Percentiles rank a stretch among this genome's conserved stretches.
Evolutionary conservation across 2,329 filamentous ascomycete species (phyloP).

Genomic region (Alternaria triticimaculans): DNA sequence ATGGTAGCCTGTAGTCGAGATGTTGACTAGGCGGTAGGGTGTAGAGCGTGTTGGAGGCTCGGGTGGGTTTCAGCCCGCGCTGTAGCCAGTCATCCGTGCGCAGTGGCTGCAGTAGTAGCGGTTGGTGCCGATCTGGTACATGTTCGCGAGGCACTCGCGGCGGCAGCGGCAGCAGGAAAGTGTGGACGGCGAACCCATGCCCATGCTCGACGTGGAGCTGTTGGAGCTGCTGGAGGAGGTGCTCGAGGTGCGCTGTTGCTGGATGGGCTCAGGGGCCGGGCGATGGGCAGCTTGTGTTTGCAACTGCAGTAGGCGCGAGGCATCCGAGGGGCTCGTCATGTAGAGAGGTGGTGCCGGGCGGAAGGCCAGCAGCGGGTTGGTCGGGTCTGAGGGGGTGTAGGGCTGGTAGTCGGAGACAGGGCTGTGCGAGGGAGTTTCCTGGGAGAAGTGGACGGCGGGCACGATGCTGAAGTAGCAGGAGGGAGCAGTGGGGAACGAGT

Average conservation of each 20-base stretch:
- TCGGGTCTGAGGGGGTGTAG: constrained; percentile 37
- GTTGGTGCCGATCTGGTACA: constrained; percentile 49
- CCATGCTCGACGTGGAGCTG: constrained; percentile 19
- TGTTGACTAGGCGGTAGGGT: background rate
- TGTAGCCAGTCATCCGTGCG: constrained; percentile 49
- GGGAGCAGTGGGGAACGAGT: constrained; percentile 14
- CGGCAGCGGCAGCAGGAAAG: constrained; percentile 47
- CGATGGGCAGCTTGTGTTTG: constrained; percentile 48
- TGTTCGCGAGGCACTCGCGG: constrained; percentile 37
- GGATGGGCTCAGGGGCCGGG: constrained; percentile 36
- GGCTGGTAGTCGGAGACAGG: constrained; percentile 32
- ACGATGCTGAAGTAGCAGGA: constrained; percentile 45
- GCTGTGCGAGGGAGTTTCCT: constrained; percentile 39
- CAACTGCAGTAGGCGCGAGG: constrained; percentile 48
- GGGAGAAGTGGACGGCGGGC: constrained; percentile 39
- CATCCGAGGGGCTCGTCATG: constrained; percentile 35
- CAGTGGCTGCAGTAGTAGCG: constrained; percentile 52
- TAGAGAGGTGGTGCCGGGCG: constrained; percentile 21
- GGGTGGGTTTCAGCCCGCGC: constrained; percentile 36
- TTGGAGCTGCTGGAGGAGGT: constrained; percentile 16
- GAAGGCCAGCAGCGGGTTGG: constrained; percentile 46
- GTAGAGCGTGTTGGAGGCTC: background rate
- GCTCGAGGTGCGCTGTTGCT: constrained; percentile 24
- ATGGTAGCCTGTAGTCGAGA: background rate
- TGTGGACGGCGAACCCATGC: constrained; percentile 20